A percentile compares a stretch with the other conserved stretches of the same genome.
phyloP scores from a whole-genome alignment of 2,329 filamentous ascomycete genomes.

The Rugonectria rugulosa region DNA sequence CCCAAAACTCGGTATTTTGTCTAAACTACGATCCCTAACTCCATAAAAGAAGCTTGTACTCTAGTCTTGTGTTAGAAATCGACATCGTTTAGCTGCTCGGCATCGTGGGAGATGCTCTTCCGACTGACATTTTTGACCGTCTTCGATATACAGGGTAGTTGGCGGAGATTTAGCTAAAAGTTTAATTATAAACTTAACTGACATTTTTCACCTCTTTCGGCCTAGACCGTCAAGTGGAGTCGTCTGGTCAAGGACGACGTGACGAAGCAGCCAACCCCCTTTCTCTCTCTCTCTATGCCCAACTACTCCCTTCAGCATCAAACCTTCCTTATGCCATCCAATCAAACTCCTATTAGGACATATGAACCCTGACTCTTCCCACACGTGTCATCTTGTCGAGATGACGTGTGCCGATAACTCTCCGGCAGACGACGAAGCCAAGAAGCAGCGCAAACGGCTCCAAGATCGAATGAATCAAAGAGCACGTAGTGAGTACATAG shows the following conservation, averaged over 20 bases:
- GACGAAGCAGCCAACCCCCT: too few relatives aligned
- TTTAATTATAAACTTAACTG: not conserved
- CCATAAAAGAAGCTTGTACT: too few relatives aligned
- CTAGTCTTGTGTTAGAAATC: too few relatives aligned
- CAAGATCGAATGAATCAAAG: constrained; percentile 30
- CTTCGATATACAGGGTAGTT: not conserved
- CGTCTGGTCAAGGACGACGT: too few relatives aligned
- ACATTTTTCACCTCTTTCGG: not conserved
- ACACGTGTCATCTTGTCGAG: not conserved
- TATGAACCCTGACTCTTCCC: not conserved
- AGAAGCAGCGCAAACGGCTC: constrained; percentile 14
- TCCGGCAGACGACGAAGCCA: constrained; percentile 1
- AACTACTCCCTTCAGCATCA: too few relatives aligned
- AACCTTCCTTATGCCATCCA: too few relatives aligned
- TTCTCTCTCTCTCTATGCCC: too few relatives aligned
- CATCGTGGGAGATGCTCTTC: too few relatives aligned
- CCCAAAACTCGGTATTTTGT: too few relatives aligned
- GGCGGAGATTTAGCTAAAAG: not conserved
- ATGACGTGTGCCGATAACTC: not conserved
- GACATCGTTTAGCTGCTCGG: too few relatives aligned
- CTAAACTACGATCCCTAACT: too few relatives aligned
- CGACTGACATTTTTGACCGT: not conserved
- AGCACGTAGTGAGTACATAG: constrained; percentile 22
- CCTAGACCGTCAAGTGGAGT: not conserved
- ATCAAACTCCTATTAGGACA: not conserved